Base-by-base conservation (phyloP, 805 yeast genomes). In the Ogataea pignaliae region DNA sequence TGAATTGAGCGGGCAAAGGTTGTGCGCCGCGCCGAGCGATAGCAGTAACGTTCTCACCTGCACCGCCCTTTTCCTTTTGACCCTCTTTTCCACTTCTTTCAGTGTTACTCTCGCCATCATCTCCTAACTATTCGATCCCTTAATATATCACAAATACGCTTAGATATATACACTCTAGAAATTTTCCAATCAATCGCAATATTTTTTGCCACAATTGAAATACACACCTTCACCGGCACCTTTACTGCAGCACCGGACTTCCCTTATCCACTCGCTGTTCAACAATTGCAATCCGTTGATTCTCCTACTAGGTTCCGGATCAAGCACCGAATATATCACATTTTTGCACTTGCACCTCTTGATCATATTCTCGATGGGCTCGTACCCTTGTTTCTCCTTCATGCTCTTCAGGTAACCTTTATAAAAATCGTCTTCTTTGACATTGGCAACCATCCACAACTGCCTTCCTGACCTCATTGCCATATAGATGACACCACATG, bases 401-500 rank as follows among this genome's bases (percentile, higher is more conserved):
- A 98, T 73, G 45, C 87, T 89, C 40, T 73, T 73, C 46, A 90
- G 66, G 60, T 91, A 91, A 55, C 78, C 81, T 34, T 73, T 68
- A 63, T 80, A 91, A 58, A 87, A 88, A 55, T 83, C 95, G 60
- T 91, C 98, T 36, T 81, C 87, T 13, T 12, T n/a, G 29, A 71
- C 75, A 46, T 79, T 78, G 2, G 98, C 97, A 45, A 81, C 68
- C 55, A 85, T 80, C 98, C 98, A 91, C 42, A 93, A 66, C 57
- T 91, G 96, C 42, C 96, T 72, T 3, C 98, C 99, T 0, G 97
- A 87, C 55, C 97, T 72, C 91, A 88, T 84, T 7, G 95, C 95
- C 88, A 88, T 83, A 60, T 85, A 88, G 31, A 88, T 88, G 10
- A 88, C 91, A 40, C 96, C 96, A 69, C 95, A 87, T 0, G 96